Base-by-base conservation (phyloP, 176 grass and related monocot genomes). In the Bonia amplexicaulis region DNA sequence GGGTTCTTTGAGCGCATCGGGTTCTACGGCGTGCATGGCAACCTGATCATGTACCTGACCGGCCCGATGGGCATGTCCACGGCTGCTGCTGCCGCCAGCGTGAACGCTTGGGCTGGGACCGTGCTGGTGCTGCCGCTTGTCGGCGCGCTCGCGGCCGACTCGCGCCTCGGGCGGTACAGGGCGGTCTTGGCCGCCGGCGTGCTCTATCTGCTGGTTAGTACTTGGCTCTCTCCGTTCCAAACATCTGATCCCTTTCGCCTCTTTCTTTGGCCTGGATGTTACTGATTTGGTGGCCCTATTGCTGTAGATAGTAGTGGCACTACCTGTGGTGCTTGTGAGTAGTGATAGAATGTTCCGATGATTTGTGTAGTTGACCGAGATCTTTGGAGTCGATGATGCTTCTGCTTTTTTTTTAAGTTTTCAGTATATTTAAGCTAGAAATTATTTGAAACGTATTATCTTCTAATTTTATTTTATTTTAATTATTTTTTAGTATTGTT, bases 1-100 rank as follows among this genome's bases (percentile, higher is more conserved):
- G 93, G 77, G n/a, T 83, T 94, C 65, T 33, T 85, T n/a, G 92
- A 97, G 84, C 85, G 92, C n/a, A 42, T 70, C 17, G 88, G 90
- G 1, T 94, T 78, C 86, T 79, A 76, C 78, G 95, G 95, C 13
- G 71, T 97, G 8, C 58, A 88, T 7, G 68, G 33, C 4, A 97
- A 97, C 81, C 78, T 97, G 29, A 91, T 97, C 12, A 92, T 81
- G 76, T 94, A 92, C 86, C 78, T 97, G 25, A 93, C 95, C 22
- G 92, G 95, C 4, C 90, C 88, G 52, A 69, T 97, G 12, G 83
- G 78, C 23, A 65, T 91, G 81, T 55, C 80, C 11, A 94, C 80
- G 4, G 89, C 87, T 8, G 15, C 69, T 2, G 92, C 92, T 0
- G 92, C 89, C 0, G 84, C 89, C 11, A n/a, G 84, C 1, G 45